phyloP scores from a whole-genome alignment of 1,284 basidiomycete genomes.

The Trichosporon sp. region DNA sequence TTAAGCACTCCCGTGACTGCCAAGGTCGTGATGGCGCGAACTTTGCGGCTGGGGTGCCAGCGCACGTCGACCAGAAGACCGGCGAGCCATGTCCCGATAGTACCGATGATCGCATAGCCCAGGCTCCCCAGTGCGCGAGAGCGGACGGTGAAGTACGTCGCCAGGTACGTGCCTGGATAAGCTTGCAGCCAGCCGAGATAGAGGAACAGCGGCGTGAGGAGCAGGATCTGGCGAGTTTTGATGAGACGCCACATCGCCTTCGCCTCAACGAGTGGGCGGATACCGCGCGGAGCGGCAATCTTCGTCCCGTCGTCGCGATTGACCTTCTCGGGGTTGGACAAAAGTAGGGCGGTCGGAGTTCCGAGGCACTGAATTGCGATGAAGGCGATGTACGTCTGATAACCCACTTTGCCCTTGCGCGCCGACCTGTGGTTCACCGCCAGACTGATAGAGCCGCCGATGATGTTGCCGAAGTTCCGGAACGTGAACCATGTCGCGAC shows the following conservation, averaged over 20 bases:
- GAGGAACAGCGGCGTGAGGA: constrained; percentile 24
- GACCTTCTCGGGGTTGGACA: constrained; percentile 30
- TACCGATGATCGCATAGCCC: constrained; percentile 4
- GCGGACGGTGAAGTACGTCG: constrained; percentile 30
- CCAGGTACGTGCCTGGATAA: constrained; percentile 32
- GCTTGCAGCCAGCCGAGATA: constrained; percentile 21
- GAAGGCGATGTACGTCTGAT: constrained; percentile 33
- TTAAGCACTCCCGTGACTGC: not conserved
- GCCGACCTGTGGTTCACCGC: constrained; percentile 18
- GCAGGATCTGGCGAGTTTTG: constrained; percentile 13
- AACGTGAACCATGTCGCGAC: constrained; percentile 33
- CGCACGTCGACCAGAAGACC: constrained; percentile 10
- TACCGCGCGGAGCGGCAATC: constrained; percentile 21
- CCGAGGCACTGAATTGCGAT: constrained; percentile 30
- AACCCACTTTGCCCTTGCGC: constrained; percentile 21
- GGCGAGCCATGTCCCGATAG: constrained; percentile 7
- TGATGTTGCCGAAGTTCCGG: constrained; percentile 29
- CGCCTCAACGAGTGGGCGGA: constrained; percentile 20
- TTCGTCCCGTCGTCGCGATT: constrained; percentile 25
- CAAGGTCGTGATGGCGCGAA: constrained; percentile 5
- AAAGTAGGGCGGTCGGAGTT: constrained; percentile 15
- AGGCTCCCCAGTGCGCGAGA: constrained; percentile 28
- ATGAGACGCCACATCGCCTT: constrained; percentile 12
- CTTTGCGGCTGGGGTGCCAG: constrained; percentile 4
- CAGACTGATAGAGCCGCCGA: constrained; percentile 29